Conservation (phyloP, 805 yeast genomes). For the Saturnispora silvae region DNA sequence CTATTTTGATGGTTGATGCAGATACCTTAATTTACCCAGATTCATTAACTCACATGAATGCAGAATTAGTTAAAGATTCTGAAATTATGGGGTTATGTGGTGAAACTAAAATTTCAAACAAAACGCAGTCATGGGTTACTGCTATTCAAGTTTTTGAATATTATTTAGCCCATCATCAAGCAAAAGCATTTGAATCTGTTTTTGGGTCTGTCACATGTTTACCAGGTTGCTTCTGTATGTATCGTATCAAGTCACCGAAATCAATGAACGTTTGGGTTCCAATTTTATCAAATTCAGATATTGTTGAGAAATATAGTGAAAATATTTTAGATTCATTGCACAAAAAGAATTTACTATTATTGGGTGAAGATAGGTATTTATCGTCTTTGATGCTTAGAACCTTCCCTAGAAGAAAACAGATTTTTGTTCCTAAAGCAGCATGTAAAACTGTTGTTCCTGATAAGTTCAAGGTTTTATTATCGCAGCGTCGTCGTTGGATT, state of each 20-base stretch:
- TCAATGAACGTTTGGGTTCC: constrained; percentile 86
- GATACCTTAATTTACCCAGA: constrained; percentile 86
- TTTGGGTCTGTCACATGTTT: constrained; percentile 92
- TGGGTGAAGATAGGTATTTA: constrained; percentile 86
- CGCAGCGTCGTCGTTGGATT: constrained; percentile 96
- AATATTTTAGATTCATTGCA: constrained; percentile 78
- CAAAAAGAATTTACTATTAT: constrained; percentile 68
- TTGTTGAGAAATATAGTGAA: constrained; percentile 84
- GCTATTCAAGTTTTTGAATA: constrained; percentile 91
- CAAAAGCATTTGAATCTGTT: constrained; percentile 90
- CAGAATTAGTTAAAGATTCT: constrained; percentile 82
- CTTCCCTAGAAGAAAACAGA: constrained; percentile 80
- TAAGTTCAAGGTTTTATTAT: constrained; percentile 62
- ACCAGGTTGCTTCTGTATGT: constrained; percentile 92
- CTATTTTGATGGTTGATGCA: constrained; percentile 88
- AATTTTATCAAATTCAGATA: constrained; percentile 82
- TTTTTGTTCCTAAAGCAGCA: constrained; percentile 82
- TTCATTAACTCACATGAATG: constrained; percentile 80
- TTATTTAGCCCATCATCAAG: constrained; percentile 86
- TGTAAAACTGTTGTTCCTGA: constrained; percentile 91
- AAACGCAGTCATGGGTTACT: constrained; percentile 77
- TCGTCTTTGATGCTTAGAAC: constrained; percentile 79
- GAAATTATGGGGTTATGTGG: constrained; percentile 89
- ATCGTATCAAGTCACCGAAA: constrained; percentile 83
- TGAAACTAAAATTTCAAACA: constrained; percentile 84